Base-by-base conservation (phyloP, 2,329 filamentous ascomycete genomes). In the Apiospora aurea region DNA sequence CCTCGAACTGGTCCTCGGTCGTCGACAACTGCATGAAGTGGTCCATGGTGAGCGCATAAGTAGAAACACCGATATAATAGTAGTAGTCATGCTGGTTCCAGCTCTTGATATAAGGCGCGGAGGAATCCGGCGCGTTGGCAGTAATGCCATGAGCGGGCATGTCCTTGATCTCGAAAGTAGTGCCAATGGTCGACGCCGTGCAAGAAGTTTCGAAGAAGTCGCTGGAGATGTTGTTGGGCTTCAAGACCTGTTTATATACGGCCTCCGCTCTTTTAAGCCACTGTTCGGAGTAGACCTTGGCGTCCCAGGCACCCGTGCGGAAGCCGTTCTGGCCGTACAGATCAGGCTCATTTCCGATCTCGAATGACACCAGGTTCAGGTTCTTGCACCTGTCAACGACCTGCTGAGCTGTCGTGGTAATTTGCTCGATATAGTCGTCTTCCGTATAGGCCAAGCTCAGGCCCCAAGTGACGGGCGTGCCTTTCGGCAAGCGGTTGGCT, bases 41-140 rank as follows among this genome's bases (percentile, higher is more conserved):
- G 73, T 83, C 77, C 8, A 87, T 80, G 0, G 84, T 86, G 53
- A 88, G 76, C 1, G 80, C 77, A 70, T 81, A 82, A 1, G 76
- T 77, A 7, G 85, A 85, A 5, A 87, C 84, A 44, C 82, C 84
- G 72, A 87, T 83, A 76, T 85, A 87, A 75, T 87, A 87, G 76
- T 84, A 87, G 78, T 87, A 88, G 76, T 87, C 84, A 77, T 88
- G 86, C 78, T 87, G 85, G 74, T 87, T 87, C 85, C 85, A 87
- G 41, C 79, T 80, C 21, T 82, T 76, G 72, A 85, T 77, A 73
- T 81, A 83, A 24, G 71, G 67, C 34, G 74, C 46, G 47, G 78
- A 77, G 44, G 80, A 78, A 64, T 80, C 81, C 49, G 83, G 81
- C 29, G 79, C 78, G 16, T 77, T 74, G 10, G 77, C 75, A 64